phyloP scores from a whole-genome alignment of 306 rosid genomes.

The Astragalus glycyphyllos region DNA sequence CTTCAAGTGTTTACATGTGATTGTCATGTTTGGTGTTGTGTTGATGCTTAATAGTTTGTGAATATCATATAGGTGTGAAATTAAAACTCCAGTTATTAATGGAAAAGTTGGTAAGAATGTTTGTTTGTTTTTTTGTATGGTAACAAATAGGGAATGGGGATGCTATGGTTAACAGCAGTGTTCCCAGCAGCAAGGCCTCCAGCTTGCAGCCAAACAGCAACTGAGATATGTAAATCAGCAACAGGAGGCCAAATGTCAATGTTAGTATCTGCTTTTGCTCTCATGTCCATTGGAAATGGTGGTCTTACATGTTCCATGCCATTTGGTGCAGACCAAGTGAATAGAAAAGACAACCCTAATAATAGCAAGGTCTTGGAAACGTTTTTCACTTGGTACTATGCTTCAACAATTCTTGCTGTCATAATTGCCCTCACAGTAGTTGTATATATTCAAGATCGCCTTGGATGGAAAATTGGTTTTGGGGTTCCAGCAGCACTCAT shows the following conservation, averaged over 20 bases:
- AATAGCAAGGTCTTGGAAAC: conserved; percentile 57
- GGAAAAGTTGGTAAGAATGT: no score
- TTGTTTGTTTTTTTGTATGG: neutral
- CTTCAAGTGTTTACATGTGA: no score
- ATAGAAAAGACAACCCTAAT: conserved; percentile 56
- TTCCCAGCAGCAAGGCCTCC: conserved; percentile 63
- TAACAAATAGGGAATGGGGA: conserved; percentile 57
- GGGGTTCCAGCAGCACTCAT: conserved; percentile 70
- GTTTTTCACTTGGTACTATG: conserved; percentile 73
- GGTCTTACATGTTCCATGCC: conserved; percentile 72
- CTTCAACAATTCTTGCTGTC: conserved; percentile 52
- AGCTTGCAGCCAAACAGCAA: conserved; percentile 40
- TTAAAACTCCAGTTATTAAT: no score
- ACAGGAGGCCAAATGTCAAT: conserved; percentile 54
- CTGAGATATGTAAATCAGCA: conserved; percentile 52
- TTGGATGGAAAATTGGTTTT: conserved; percentile 73
- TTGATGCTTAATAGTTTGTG: no score
- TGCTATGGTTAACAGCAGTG: conserved; percentile 75
- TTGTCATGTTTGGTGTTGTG: no score
- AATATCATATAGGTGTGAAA: no score
- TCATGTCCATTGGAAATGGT: conserved; percentile 69
- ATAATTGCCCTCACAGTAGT: conserved; percentile 60
- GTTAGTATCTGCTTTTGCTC: conserved; percentile 49
- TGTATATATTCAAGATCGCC: conserved; percentile 64
- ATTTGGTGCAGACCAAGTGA: conserved; percentile 76